Conservation (phyloP, 208 protist species). For the Crithidia fasciculata region DNA sequence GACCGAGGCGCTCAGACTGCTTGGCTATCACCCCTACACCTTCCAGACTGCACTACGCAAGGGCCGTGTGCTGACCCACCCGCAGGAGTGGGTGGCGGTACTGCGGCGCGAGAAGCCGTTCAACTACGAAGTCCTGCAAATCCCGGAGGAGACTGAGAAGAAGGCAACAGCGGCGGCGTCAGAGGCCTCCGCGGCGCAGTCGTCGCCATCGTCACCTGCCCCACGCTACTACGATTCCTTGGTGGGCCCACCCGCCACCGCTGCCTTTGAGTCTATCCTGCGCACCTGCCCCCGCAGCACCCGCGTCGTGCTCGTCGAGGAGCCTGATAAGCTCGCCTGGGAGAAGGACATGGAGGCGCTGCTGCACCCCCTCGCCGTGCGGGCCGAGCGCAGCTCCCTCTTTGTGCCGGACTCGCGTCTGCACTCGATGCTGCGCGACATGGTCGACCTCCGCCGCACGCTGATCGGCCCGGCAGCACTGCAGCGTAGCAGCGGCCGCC, state of each 20-base stretch:
- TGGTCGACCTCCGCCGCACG: conserved; percentile 52
- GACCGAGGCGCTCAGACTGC: conserved; percentile 46
- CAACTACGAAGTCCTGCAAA: conserved; percentile 46
- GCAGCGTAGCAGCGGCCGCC: conserved; percentile 1
- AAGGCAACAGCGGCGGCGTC: not conserved
- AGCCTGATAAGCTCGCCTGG: conserved; percentile 78
- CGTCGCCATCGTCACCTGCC: not conserved
- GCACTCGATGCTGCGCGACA: conserved; percentile 61
- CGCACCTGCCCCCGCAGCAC: conserved; percentile 75
- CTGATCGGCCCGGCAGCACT: conserved; percentile 26
- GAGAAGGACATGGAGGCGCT: conserved; percentile 62
- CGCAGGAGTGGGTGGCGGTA: conserved; percentile 80
- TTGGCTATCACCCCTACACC: conserved; percentile 84
- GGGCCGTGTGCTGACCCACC: conserved; percentile 72
- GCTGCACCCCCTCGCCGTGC: conserved; percentile 46
- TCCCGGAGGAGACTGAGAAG: not conserved
- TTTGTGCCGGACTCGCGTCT: conserved; percentile 34
- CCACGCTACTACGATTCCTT: conserved; percentile 61
- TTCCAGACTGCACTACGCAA: conserved; percentile 68
- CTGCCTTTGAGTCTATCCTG: conserved; percentile 83
- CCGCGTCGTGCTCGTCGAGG: conserved; percentile 81
- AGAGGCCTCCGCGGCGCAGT: not conserved
- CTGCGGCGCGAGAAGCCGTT: conserved; percentile 76
- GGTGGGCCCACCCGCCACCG: conserved; percentile 78
- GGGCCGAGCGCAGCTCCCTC: conserved; percentile 33